phyloP scores from a whole-genome alignment of 495 filamentous ascomycete genomes.

The Pyrenula aspistea region DNA sequence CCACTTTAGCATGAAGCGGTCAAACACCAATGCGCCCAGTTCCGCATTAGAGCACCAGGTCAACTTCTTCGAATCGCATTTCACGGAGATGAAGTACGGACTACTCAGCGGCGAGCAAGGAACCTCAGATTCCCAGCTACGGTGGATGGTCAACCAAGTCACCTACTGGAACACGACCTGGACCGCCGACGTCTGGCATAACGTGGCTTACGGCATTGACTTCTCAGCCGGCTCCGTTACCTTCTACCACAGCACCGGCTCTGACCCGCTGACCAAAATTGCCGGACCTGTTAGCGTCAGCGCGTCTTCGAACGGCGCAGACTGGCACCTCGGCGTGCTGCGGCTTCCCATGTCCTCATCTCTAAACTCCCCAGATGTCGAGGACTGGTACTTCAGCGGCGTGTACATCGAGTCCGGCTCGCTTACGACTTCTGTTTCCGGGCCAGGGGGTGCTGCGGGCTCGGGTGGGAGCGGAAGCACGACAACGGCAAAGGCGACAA shows the following conservation, averaged over 20 bases:
- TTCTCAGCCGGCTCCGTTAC: conserved; percentile 46
- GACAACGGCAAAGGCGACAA: not conserved
- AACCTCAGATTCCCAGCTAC: conserved; percentile 36
- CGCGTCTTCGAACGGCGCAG: conserved; percentile 53
- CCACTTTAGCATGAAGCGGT: conserved; percentile 56
- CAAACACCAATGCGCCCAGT: conserved; percentile 44
- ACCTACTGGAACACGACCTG: conserved; percentile 40
- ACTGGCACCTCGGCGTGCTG: conserved; percentile 66
- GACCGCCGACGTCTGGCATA: conserved; percentile 54
- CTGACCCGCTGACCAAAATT: conserved; percentile 40
- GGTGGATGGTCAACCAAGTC: conserved; percentile 39
- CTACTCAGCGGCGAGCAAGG: conserved; percentile 46
- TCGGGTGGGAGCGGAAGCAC: not conserved
- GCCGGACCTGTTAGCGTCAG: conserved; percentile 43
- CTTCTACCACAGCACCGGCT: conserved; percentile 56
- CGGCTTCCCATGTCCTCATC: conserved; percentile 47
- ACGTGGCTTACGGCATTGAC: conserved; percentile 54
- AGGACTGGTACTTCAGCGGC: conserved; percentile 67
- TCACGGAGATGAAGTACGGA: conserved; percentile 66
- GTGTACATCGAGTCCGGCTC: conserved; percentile 55
- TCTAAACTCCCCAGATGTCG: conserved; percentile 25
- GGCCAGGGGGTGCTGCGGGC: conserved; percentile 15
- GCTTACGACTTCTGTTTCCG: conserved; percentile 45
- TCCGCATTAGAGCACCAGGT: conserved; percentile 60
- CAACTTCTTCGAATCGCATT: conserved; percentile 57